Conservation (phyloP, 2,329 filamentous ascomycete species). For the Aspergillus niger region DNA sequence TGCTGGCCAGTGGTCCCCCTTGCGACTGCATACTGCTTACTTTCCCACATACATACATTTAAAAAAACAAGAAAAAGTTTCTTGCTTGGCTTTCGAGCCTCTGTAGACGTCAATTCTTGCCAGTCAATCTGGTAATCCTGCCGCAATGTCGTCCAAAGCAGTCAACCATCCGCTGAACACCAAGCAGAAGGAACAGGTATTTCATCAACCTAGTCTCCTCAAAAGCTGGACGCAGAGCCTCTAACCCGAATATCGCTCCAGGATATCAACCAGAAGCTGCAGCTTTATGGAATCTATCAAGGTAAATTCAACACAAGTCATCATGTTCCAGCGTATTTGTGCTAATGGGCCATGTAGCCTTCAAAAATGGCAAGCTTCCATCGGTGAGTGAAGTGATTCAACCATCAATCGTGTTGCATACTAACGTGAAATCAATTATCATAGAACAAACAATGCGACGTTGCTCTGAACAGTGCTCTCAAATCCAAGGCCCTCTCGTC, state of each 20-base stretch:
- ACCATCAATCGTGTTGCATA: neutral
- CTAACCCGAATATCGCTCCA: slow-evolving; percentile 18
- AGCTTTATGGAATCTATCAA: slow-evolving; percentile 85
- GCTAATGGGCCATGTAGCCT: slow-evolving; percentile 57
- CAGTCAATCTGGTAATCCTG: neutral
- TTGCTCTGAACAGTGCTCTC: slow-evolving; percentile 87
- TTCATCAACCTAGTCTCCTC: neutral
- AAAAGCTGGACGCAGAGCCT: neutral
- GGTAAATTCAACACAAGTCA: slow-evolving; percentile 42
- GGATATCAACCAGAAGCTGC: slow-evolving; percentile 89
- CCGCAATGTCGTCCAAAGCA: slow-evolving; percentile 12
- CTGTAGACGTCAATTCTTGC: neutral
- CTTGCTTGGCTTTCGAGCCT: neutral
- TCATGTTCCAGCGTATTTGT: neutral
- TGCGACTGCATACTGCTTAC: neutral
- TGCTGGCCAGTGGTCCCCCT: neutral
- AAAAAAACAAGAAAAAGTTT: neutral
- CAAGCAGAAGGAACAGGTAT: slow-evolving; percentile 41
- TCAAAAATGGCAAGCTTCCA: slow-evolving; percentile 85
- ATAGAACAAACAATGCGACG: slow-evolving; percentile 92
- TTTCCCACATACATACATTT: neutral
- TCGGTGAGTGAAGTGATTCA: slow-evolving; percentile 72
- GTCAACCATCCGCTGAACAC: slow-evolving; percentile 12
- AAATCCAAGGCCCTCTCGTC: slow-evolving; percentile 67
- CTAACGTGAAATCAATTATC: neutral